phyloP scores from a whole-genome alignment of 306 rosid species.

The Vicia faba region DNA sequence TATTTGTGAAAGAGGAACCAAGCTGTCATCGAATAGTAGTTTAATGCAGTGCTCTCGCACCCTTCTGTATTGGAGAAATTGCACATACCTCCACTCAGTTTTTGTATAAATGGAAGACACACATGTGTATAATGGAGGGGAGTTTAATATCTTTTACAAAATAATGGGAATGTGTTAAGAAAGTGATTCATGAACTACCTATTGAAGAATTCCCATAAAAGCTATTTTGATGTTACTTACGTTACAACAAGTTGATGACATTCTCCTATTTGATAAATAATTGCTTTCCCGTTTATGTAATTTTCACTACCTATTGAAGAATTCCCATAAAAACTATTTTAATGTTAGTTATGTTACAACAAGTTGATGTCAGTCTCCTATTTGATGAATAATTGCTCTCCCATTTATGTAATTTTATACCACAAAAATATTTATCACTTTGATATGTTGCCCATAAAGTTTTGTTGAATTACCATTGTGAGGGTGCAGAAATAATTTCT shows the following conservation, averaged over 20 bases:
- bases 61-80: neutral
- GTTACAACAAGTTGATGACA: constrained; percentile 17
- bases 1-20: constrained; percentile 17
- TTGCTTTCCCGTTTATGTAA: constrained; percentile 24
- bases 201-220: constrained; percentile 17
- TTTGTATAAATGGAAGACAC: neutral
- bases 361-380: constrained; percentile 22
- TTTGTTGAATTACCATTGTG: constrained; percentile 43
- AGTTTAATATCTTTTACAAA: neutral
- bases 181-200: constrained; percentile 12
- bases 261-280: constrained; percentile 21
- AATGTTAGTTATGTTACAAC: constrained; percentile 9
- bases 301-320: neutral
- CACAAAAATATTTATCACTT: constrained; percentile 22
- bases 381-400: constrained; percentile 23
- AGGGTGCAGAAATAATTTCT: constrained; percentile 69
- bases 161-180: neutral
- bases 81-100: neutral
- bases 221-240: constrained; percentile 15
- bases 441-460: constrained; percentile 26
- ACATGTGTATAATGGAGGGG: neutral
- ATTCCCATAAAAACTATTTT: constrained; percentile 1
- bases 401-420: constrained; percentile 24
- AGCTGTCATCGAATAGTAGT: constrained; percentile 1
- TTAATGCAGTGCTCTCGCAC: neutral